phyloP scores from a whole-genome alignment of 2,329 filamentous ascomycete species.

The Aspergillus sp. region DNA sequence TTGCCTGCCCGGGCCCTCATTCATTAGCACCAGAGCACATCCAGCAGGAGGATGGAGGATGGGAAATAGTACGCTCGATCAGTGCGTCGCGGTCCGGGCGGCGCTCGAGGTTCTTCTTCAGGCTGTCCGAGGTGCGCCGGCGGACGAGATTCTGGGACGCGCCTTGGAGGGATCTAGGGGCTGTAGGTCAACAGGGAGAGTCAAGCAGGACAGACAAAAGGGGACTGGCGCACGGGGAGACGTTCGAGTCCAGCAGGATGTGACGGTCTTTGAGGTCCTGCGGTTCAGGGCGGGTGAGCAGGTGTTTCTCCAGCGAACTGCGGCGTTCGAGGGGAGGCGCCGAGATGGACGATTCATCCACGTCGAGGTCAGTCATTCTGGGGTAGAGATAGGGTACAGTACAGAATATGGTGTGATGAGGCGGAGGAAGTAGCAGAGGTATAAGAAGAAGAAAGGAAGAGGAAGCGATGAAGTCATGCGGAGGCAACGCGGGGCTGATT shows the following conservation, averaged over 20 bases:
- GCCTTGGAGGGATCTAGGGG: constrained; percentile 51
- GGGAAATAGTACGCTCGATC: constrained; percentile 57
- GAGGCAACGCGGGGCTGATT: no score
- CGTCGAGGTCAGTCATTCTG: constrained; percentile 4
- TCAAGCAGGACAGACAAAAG: neutral
- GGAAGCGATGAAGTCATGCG: constrained; percentile 1
- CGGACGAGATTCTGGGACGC: constrained; percentile 55
- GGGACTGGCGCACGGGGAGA: constrained; percentile 49
- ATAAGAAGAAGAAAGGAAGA: constrained; percentile 1
- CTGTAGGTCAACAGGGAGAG: neutral
- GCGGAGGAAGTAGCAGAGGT: neutral
- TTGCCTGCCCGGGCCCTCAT: constrained; percentile 50
- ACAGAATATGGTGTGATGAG: constrained; percentile 3
- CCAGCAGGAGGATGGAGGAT: constrained; percentile 1
- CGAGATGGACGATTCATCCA: constrained; percentile 53
- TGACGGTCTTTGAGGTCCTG: constrained; percentile 60
- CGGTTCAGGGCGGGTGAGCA: constrained; percentile 58
- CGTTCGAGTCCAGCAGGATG: constrained; percentile 58
- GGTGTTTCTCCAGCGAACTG: constrained; percentile 63
- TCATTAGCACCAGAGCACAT: no score
- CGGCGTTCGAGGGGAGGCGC: constrained; percentile 41
- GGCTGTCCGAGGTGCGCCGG: constrained; percentile 51
- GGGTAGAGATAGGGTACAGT: constrained; percentile 3
- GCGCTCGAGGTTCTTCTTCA: constrained; percentile 56
- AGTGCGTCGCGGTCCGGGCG: constrained; percentile 63